Evolutionary conservation across 2,329 filamentous ascomycete species (phyloP).

Genomic region (Cercospora sesami): DNA sequence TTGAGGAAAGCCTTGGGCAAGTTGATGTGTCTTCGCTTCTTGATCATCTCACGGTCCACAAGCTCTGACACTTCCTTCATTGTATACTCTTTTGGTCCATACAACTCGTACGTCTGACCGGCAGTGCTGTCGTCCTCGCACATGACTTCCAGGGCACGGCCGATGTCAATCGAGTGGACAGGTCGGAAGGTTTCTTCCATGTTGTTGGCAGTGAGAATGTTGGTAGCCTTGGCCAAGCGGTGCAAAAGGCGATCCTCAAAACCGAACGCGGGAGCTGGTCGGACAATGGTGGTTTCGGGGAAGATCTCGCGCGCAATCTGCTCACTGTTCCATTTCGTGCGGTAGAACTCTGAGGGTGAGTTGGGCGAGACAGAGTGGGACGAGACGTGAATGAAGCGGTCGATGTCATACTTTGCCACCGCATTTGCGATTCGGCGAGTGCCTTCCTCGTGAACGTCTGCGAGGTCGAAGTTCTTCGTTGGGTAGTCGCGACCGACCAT

Average conservation of each 20-base stretch:
- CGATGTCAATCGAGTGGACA: constrained; percentile 91
- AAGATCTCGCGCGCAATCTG: constrained; percentile 82
- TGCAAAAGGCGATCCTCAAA: constrained; percentile 92
- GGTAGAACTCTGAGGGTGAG: constrained; percentile 84
- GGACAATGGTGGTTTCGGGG: constrained; percentile 94
- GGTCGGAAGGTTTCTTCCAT: constrained; percentile 90
- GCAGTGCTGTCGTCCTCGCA: constrained; percentile 87
- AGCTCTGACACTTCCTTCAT: constrained; percentile 82
- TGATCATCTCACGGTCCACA: constrained; percentile 90
- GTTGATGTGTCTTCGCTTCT: constrained; percentile 87
- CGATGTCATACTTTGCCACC: constrained; percentile 95
- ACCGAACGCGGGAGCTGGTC: constrained; percentile 89
- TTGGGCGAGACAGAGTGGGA: constrained; percentile 83
- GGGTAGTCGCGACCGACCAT: constrained; percentile 91
- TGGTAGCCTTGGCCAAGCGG: constrained; percentile 75
- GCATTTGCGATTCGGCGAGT: constrained; percentile 90
- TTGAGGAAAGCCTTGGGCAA: constrained; percentile 78
- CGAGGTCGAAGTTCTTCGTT: constrained; percentile 95
- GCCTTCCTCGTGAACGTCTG: constrained; percentile 91
- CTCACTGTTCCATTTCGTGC: constrained; percentile 85
- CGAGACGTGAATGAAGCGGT: constrained; percentile 94
- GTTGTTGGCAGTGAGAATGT: constrained; percentile 86
- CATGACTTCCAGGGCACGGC: constrained; percentile 84
- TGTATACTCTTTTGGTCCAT: constrained; percentile 89
- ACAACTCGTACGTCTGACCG: constrained; percentile 89